Evolutionary conservation across 2,329 filamentous ascomycete genomes (phyloP).

Genomic region (Bipolaris gigantea): DNA sequence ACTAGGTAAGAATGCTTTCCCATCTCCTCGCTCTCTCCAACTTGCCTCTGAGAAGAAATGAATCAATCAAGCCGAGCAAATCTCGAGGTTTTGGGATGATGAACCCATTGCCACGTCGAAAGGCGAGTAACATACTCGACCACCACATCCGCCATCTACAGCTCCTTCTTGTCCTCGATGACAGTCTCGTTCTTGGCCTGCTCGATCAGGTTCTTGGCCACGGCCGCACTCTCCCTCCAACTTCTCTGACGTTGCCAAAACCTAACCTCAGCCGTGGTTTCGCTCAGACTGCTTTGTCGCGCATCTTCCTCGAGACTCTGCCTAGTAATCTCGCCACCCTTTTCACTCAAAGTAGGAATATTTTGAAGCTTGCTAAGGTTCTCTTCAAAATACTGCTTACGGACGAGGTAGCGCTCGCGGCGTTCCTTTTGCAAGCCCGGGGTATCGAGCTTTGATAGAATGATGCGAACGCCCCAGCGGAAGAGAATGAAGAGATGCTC

Average conservation of each 20-base stretch:
- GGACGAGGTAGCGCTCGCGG: conserved; percentile 75
- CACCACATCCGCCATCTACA: conserved; percentile 13
- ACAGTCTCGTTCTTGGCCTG: conserved; percentile 31
- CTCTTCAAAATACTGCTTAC: conserved; percentile 78
- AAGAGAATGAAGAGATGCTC: conserved; percentile 88
- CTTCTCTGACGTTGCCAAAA: conserved; percentile 58
- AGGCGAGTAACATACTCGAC: background rate
- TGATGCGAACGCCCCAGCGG: conserved; percentile 70
- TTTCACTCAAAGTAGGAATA: conserved; percentile 46
- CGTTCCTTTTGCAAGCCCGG: conserved; percentile 84
- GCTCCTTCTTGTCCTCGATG: conserved; percentile 45
- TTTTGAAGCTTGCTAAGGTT: conserved; percentile 61
- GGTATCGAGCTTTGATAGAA: conserved; percentile 79
- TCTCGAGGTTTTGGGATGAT: conserved; percentile 20
- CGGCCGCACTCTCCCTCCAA: conserved; percentile 54
- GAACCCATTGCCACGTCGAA: background rate
- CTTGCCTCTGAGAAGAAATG: background rate
- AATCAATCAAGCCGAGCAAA: background rate
- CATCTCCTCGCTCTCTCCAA: background rate
- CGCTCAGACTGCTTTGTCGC: conserved; percentile 45
- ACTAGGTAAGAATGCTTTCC: background rate
- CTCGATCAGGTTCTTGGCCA: conserved; percentile 57
- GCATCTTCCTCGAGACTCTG: conserved; percentile 64
- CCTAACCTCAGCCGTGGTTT: conserved; percentile 49
- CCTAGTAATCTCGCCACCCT: conserved; percentile 63